Conservation (phyloP, 352 stramenopile species). For the Pythium myriotylum region DNA sequence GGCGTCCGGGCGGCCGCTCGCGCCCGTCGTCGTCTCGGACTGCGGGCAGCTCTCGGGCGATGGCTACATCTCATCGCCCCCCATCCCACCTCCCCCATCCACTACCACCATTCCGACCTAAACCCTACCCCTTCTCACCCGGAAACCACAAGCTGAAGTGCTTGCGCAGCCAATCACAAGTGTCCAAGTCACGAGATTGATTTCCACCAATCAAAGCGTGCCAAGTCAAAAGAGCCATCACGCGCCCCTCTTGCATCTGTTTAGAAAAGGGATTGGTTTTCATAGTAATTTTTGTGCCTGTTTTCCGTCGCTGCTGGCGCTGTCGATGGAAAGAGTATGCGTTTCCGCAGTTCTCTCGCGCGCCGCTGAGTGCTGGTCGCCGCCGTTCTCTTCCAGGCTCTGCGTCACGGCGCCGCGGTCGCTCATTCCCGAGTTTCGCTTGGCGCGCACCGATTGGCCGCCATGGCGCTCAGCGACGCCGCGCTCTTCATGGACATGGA, state of each 20-base stretch:
- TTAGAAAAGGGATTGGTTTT: slow-evolving; percentile 7
- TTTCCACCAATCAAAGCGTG: slow-evolving; percentile 55
- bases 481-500: slow-evolving; percentile 52
- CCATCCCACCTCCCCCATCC: background rate
- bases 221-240: slow-evolving; percentile 43
- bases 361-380: slow-evolving; percentile 8
- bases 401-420: background rate
- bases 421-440: background rate
- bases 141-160: slow-evolving; percentile 4
- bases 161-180: slow-evolving; percentile 21
- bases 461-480: slow-evolving; percentile 23
- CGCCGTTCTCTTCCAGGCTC: background rate
- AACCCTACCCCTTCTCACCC: slow-evolving; percentile 3
- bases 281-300: background rate
- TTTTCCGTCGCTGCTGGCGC: no score
- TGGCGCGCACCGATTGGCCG: background rate
- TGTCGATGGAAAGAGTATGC: slow-evolving; percentile 6
- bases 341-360: slow-evolving; percentile 3
- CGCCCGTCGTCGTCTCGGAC: slow-evolving; percentile 56
- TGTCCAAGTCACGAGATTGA: slow-evolving; percentile 24
- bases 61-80: slow-evolving; percentile 34
- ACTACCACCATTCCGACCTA: slow-evolving; percentile 18
- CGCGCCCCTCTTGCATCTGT: background rate
- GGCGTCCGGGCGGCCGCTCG: slow-evolving; percentile 46
- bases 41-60: slow-evolving; percentile 57